Conservation (phyloP, 441 rosid species). For the Pelargonium australe region DNA sequence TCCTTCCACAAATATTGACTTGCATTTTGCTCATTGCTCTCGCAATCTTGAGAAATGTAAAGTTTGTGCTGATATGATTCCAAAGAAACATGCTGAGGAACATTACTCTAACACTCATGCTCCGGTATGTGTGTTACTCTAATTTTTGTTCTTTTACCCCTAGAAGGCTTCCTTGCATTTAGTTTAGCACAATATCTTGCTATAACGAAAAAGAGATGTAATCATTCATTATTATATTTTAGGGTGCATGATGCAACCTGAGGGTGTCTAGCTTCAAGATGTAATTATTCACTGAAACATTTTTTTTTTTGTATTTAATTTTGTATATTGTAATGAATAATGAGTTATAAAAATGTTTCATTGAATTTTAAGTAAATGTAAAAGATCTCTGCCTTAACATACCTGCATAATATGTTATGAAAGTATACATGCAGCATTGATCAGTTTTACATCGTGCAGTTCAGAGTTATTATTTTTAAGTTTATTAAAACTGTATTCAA, state of each 20-base stretch:
- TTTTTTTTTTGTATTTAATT: no score
- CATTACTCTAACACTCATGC: slow-evolving; percentile 84
- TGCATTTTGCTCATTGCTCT: slow-evolving; percentile 86
- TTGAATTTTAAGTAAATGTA: no score
- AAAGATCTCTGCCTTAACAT: no score
- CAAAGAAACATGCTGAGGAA: slow-evolving; percentile 73
- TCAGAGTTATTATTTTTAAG: no score
- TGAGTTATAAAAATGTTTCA: no score
- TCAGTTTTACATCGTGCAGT: no score
- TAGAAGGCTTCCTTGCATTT: not conserved
- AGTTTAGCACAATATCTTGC: not conserved
- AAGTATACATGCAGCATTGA: no score
- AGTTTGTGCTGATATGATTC: slow-evolving; percentile 89
- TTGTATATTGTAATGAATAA: no score
- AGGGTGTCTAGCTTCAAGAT: not conserved
- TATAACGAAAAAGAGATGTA: not conserved
- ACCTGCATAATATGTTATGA: no score
- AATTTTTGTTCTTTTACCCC: not conserved
- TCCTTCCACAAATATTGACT: slow-evolving; percentile 69
- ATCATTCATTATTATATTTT: not conserved
- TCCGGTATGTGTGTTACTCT: slow-evolving; percentile 44
- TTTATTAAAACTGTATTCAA: no score
- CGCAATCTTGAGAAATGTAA: slow-evolving; percentile 87
- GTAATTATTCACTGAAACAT: no score
- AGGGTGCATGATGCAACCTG: not conserved